Conservation (phyloP, 306 rosid species). For the Fragaria iinumae region DNA sequence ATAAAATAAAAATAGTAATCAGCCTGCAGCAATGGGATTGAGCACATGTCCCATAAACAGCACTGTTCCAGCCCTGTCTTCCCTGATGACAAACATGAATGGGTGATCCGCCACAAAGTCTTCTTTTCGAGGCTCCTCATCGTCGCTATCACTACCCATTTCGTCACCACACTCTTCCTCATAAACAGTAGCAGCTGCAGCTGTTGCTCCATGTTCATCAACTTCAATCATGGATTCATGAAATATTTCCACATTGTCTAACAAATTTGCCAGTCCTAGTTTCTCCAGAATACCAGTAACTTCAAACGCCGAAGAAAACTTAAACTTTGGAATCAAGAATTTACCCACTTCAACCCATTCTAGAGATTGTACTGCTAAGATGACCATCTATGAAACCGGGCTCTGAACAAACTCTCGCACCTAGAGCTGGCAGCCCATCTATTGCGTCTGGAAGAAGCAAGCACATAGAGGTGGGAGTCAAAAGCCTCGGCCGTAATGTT, state of each 20-base stretch:
- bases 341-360: neutral
- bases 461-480: too few species aligned
- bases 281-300: neutral
- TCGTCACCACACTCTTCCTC: too few species aligned
- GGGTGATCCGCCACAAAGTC: neutral
- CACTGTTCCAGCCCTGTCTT: neutral
- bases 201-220: neutral
- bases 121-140: neutral
- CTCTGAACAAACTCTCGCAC: neutral
- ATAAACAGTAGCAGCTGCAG: neutral
- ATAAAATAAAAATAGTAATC: neutral
- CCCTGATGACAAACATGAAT: neutral
- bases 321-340: neutral
- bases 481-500: neutral
- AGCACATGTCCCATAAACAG: neutral
- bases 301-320: neutral
- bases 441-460: neutral
- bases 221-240: neutral
- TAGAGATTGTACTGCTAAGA: neutral
- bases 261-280: neutral
- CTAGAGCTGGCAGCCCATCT: neutral
- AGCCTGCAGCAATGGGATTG: neutral
- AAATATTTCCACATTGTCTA: neutral
- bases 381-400: neutral
- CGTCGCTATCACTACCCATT: too few species aligned